Percentiles rank a stretch among this genome's conserved stretches.
These are phyloP conservation scores for Euphorbia tirucalli DNA, from an alignment of 345 rosid genomes.

Conservation along the genomic window DNA sequence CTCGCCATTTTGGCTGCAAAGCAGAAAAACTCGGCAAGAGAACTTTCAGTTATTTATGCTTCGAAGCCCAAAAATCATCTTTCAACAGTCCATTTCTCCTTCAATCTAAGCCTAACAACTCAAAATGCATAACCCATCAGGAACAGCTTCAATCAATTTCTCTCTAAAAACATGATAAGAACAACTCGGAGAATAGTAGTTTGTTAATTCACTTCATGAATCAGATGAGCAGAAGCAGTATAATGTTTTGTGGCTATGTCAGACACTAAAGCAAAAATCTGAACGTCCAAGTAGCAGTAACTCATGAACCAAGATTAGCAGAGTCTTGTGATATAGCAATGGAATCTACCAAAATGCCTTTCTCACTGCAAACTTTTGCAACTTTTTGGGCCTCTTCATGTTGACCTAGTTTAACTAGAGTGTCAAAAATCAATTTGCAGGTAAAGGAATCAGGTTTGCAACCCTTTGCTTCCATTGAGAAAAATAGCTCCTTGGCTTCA, in stretches of 20 bases:
- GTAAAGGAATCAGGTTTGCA: constrained; percentile 59
- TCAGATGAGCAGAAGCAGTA: too few species aligned
- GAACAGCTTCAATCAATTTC: not conserved
- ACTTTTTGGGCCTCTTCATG: constrained; percentile 34
- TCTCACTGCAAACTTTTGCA: constrained; percentile 18
- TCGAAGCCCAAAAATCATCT: constrained; percentile 10
- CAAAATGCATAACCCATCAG: not conserved
- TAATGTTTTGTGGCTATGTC: not conserved
- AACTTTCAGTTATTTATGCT: not conserved
- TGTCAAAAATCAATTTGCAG: constrained; percentile 40
- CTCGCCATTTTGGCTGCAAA: not conserved
- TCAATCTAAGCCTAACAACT: constrained; percentile 7
- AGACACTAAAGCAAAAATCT: constrained; percentile 5
- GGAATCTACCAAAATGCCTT: constrained; percentile 26
- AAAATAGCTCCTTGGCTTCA: constrained; percentile 60
- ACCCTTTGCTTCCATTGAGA: constrained; percentile 57
- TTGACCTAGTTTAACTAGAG: constrained; percentile 22
- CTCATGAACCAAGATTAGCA: constrained; percentile 11
- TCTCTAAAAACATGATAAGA: not conserved
- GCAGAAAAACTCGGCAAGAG: not conserved
- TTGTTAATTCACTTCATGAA: not conserved
- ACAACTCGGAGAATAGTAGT: not conserved
- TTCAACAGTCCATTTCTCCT: not conserved
- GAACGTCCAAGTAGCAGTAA: not conserved
- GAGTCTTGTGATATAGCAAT: constrained; percentile 8